Evolutionary conservation across 495 filamentous ascomycete species (phyloP), one percentile per base, ranked within the genome.

Genomic region (Amphirosellinia nigrospora): DNA sequence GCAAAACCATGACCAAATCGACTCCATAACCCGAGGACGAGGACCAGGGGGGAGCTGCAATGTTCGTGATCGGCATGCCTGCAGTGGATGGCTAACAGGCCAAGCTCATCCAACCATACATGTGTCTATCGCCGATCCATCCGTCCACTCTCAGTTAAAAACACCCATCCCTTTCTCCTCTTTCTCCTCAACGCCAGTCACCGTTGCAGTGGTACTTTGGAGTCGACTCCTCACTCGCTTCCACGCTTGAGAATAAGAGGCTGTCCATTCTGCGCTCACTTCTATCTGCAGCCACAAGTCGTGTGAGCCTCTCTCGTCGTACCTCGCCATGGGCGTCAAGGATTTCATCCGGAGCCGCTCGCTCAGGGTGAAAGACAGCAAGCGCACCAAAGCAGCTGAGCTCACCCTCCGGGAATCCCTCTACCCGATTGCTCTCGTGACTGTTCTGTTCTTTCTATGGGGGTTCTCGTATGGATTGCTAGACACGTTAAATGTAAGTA

Each of bases 401-500:
- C 78, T 90, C 39, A 90, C 89, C 11, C 74, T 91, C 26, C 79
- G 88, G 26, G 84, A 89, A 74, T 89, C 86, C 67, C 72, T 89
- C 80, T 68, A 84, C 81, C 28, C 78, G 0, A 72, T 76, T 34
- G 76, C 62, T 62, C 81, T 92, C 45, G 89, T 92, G 58, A 94
- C 91, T 9, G 83, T 93, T 64, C 83, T 95, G 4, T 95, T 94
- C 80, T 94, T 96, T 79, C 83, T 96, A 8, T 94, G 91, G 92
- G 92, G 92, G 0, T 93, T 95, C 72, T 88, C 91, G 2, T 94
- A 95, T 77, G 91, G 92, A 67, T 86, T 90, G 0, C 83, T 94
- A 58, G 92, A 94, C 69, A 75, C 78, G 65, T 55, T 78, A 53
- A 78, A 78, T 64, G 68, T 70, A 55, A 70, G 61, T 39, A n/a